Evolutionary conservation across 805 yeast species (phyloP).

Genomic region (Saccharomyces paradoxus): DNA sequence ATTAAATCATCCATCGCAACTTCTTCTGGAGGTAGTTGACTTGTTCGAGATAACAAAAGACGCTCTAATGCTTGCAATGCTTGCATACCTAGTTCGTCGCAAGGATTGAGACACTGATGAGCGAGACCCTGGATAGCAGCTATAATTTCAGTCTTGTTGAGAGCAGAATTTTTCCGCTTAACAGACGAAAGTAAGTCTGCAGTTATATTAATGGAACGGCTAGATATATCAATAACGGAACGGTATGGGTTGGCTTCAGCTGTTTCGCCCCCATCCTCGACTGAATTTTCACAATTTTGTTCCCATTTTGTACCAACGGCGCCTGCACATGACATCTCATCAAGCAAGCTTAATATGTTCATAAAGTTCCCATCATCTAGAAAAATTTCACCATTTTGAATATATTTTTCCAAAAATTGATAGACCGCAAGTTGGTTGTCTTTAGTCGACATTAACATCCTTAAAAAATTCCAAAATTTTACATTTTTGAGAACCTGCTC

Average conservation of each 20-base stretch:
- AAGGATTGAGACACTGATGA: constrained; percentile 81
- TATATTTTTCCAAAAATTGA: not conserved
- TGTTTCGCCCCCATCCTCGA: constrained; percentile 36
- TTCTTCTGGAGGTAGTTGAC: not conserved
- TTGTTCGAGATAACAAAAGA: not conserved
- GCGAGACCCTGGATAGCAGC: constrained; percentile 73
- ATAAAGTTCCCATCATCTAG: constrained; percentile 41
- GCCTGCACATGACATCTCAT: constrained; percentile 70
- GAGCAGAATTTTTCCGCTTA: constrained; percentile 21
- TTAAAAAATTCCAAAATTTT: constrained; percentile 45
- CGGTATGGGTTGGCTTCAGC: constrained; percentile 37
- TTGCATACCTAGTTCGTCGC: constrained; percentile 59
- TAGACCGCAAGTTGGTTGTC: not conserved
- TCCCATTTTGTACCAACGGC: constrained; percentile 70
- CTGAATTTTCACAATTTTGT: constrained; percentile 43
- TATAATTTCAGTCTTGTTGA: constrained; percentile 29
- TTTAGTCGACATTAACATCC: constrained; percentile 37
- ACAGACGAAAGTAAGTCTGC: constrained; percentile 35
- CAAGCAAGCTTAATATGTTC: constrained; percentile 57
- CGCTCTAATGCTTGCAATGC: constrained; percentile 53
- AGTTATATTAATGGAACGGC: constrained; percentile 53
- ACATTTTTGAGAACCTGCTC: constrained; percentile 39
- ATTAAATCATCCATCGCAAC: constrained; percentile 32
- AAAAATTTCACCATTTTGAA: not conserved
- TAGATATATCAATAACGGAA: constrained; percentile 47